These are phyloP conservation scores for Thermochaetoides dissita DNA, from an alignment of 2,329 filamentous ascomycete genomes.

Conservation along the genomic window DNA sequence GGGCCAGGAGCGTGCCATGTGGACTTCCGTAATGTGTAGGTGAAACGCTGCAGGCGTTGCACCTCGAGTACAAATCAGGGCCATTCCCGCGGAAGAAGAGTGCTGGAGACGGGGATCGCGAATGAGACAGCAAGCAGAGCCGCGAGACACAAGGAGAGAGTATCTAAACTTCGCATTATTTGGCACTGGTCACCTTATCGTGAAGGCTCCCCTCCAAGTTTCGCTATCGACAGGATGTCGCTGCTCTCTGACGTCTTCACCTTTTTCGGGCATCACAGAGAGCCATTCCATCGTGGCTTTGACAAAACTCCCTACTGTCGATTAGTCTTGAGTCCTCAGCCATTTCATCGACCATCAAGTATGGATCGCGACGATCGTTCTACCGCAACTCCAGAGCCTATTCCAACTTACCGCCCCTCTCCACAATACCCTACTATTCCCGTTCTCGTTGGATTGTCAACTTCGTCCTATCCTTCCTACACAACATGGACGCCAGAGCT, in stretches of 20 bases:
- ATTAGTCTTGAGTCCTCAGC: background rate
- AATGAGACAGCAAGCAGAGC: too few relatives aligned
- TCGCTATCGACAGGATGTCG: background rate
- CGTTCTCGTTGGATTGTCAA: too few relatives aligned
- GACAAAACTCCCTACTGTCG: background rate
- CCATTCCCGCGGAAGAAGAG: background rate
- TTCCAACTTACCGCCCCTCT: too few relatives aligned
- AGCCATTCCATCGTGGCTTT: background rate
- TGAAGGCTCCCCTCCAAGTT: background rate
- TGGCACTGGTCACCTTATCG: too few relatives aligned
- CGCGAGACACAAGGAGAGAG: too few relatives aligned
- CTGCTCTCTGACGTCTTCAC: background rate
- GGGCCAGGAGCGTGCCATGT: slow-evolving; percentile 1
- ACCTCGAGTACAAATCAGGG: background rate
- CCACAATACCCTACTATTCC: too few relatives aligned
- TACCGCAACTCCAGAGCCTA: too few relatives aligned
- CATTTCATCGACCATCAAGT: background rate
- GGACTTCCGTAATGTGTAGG: background rate
- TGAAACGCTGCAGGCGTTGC: background rate
- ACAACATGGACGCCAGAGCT: background rate
- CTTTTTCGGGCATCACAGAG: background rate
- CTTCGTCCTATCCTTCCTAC: too few relatives aligned
- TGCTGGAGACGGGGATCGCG: too few relatives aligned
- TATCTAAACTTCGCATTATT: too few relatives aligned
- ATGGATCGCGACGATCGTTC: background rate